Base-by-base conservation (phyloP, 257 asterid species). In the Capsicum baccatum region DNA sequence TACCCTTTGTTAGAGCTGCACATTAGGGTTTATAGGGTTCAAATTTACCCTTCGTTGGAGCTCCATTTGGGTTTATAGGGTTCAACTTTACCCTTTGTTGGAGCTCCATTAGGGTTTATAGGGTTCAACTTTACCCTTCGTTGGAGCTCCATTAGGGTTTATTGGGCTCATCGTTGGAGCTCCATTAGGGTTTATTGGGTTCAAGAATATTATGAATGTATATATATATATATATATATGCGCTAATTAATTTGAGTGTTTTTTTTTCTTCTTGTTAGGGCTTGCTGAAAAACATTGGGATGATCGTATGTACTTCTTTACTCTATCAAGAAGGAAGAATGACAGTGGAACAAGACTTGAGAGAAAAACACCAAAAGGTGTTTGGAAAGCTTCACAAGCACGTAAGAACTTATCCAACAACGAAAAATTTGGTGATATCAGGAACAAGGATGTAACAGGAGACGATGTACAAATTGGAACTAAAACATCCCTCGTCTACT, bases 261-360 rank as follows among this genome's bases (percentile, higher is more conserved):
- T 6, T 73, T 6, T 73, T n/a, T 47, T 12, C 26, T 64, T 0
- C 2, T 21, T n/a, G 15, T 3, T 12, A 83, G 81, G 33, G 6
- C 19, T 3, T 70, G 26, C 50, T 59, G 21, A 44, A 44, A 1
- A 57, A 15, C 83, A 76, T 26, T 68, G 48, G 21, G 3, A 60
- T 60, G 86, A 44, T 1, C 78, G 37, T 6, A 74, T 74, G 67
- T 83, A 74, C 4, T 74, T 83, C 33, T 83, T 83, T 58, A 76
- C 86, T 8, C 21, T 1, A 13, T 6, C 52, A 16, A 60, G 9
- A 48, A 59, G 15, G 48, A 73, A 73, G 16, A 16, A 33, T 33
- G 11, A 8, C 3, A 60, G 8, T 12, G 59, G 47, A 48, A 17
- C 0, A 12, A 83, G 17, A 76, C 10, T 39, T 0, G 6, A 33